phyloP scores from a whole-genome alignment of 2,329 filamentous ascomycete species.

The Colletotrichum incanum region DNA sequence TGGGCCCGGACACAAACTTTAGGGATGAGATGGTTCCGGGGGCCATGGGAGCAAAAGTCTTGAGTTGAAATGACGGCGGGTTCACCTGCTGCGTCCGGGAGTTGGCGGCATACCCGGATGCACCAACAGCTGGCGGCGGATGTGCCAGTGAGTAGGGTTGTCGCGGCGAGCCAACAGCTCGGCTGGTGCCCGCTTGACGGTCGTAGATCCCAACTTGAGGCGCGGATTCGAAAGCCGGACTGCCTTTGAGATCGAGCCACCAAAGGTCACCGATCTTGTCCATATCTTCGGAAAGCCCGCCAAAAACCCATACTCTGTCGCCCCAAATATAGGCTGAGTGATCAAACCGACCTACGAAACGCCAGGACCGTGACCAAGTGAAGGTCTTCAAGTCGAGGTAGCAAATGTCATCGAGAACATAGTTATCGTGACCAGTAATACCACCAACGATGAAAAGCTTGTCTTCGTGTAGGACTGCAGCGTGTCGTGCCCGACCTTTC shows the following conservation, averaged over 20 bases:
- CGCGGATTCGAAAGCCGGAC: slow-evolving; percentile 84
- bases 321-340: slow-evolving; percentile 95
- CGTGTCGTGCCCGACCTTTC: slow-evolving; percentile 92
- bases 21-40: slow-evolving; percentile 92
- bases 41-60: slow-evolving; percentile 84
- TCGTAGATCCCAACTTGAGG: slow-evolving; percentile 71
- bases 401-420: slow-evolving; percentile 95
- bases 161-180: slow-evolving; percentile 66
- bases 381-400: slow-evolving; percentile 97
- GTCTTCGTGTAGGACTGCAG: slow-evolving; percentile 94
- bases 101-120: slow-evolving; percentile 78
- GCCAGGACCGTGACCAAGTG: slow-evolving; percentile 97
- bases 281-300: slow-evolving; percentile 95
- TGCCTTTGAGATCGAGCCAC: slow-evolving; percentile 96
- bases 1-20: slow-evolving; percentile 89
- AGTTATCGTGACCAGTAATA: slow-evolving; percentile 93
- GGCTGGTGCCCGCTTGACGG: slow-evolving; percentile 59
- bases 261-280: slow-evolving; percentile 96
- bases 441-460: slow-evolving; percentile 96
- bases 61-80: slow-evolving; percentile 76
- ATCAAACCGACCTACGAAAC: slow-evolving; percentile 94
- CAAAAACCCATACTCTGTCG: slow-evolving; percentile 96
- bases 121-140: slow-evolving; percentile 65
- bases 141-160: slow-evolving; percentile 66
- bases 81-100: slow-evolving; percentile 78